These are phyloP conservation scores for Fremontodendron californicum DNA, from an alignment of 345 rosid species.

Conservation along the genomic window DNA sequence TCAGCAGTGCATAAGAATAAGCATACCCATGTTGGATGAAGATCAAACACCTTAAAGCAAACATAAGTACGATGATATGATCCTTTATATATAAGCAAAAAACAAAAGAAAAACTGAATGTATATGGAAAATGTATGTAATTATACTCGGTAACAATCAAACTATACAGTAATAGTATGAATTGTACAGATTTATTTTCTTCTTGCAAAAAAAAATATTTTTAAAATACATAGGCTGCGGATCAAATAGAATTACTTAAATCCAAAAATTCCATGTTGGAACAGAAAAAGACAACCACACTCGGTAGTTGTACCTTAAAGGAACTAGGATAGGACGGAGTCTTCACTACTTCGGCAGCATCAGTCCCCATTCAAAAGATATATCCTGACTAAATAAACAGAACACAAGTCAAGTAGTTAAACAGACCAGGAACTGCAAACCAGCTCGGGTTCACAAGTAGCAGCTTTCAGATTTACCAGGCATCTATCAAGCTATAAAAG, in stretches of 20 bases:
- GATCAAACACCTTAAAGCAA: not conserved
- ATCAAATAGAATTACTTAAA: not conserved
- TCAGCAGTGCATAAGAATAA: not conserved
- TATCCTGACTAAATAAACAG: conserved; percentile 7
- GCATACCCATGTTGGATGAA: not conserved
- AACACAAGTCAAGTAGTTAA: not conserved
- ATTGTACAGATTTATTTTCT: not conserved
- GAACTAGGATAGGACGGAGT: conserved; percentile 31
- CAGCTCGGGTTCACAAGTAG: not conserved
- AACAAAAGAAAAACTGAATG: not conserved
- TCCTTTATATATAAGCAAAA: not conserved
- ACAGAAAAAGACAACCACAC: not conserved
- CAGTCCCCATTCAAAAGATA: conserved; percentile 51
- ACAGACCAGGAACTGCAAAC: not conserved
- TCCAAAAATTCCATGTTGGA: not conserved
- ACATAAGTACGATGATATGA: not conserved
- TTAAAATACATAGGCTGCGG: not conserved
- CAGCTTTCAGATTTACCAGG: not conserved
- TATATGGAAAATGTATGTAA: not conserved
- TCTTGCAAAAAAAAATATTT: not conserved
- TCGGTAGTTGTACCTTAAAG: conserved; percentile 42
- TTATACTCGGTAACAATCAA: not conserved
- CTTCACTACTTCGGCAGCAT: conserved; percentile 38
- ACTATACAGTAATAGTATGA: not conserved
- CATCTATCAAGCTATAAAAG: not conserved